Evolutionary conservation across 208 protist species (phyloP), one percentile per base, ranked within the genome.

Genomic region (Leishmania tropica): DNA sequence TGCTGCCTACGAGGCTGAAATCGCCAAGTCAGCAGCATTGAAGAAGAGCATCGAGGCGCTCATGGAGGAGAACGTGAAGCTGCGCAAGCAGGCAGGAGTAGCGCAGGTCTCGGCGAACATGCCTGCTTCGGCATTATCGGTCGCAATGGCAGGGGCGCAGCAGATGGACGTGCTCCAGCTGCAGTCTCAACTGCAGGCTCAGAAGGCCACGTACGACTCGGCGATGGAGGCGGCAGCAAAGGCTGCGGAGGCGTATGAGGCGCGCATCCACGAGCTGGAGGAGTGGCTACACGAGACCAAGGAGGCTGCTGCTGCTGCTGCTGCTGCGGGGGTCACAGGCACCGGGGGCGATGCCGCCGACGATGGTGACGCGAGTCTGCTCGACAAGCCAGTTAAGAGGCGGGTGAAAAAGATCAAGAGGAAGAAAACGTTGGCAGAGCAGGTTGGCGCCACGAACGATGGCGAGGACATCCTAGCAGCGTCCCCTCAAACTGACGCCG

Each of bases 331-430:
- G 62, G 62, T 13, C 17, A 54, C 62, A 35, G 62, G 17, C 62
- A 40, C 62, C 13, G 45, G 48, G 4, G 85, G 35, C 19, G 71
- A 64, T 8, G 77, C 10, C 40, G 83, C 3, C 21, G 53, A 70
- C 31, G 76, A 75, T 3, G 83, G 67, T 17, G 70, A 75, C 10
- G 13, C 73, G 17, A 54, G 81, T 7, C 77, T 67, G 56, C 64
- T 79, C 4, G 75, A 78, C 35, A 68, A 74, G 37, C 81, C 79
- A 2, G 54, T 40, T n/a, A 87, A 82, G 81, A 89, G 89, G 78
- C 89, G 88, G 78, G 75, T 85, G n/a, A 91, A 88, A 79, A 93
- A 93, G 84, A 86, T 86, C 64, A 86, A 65, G 28, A 90, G 60
- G 28, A 90, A 85, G 83, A 87, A 88, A 80, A 90, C 80, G 45